Base-by-base conservation (phyloP, 805 yeast species). In the Starmerella ratchasimensis region DNA sequence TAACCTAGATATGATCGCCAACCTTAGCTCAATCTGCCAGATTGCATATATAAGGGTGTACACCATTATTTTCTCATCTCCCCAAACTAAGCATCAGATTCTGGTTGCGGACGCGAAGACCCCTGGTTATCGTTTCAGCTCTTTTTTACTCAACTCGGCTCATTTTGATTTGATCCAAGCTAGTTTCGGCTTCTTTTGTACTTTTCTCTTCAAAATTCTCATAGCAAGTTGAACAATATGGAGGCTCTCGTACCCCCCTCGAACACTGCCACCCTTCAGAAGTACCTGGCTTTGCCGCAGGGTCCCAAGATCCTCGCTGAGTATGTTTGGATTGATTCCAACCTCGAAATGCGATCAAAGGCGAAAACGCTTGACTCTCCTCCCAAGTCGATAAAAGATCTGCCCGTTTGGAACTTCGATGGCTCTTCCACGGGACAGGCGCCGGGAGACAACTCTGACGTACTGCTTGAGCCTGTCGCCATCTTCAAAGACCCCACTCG, bases 321-420 rank as follows among this genome's bases (percentile, higher is more conserved):
- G 65, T 90, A 90, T 68, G 76, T 90, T 62, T 90, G 98, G 98
- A 79, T 90, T 52, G 98, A 90, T 60, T 81, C 94, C 51, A 71
- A 79, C 48, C 94, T 94, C 59, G 72, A 76, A 56, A 62, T 84
- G 54, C 81, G 98, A 68, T 82, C 96, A 45, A 90, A 90, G 69
- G 84, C 94, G 65, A 80, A 77, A 64, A 90, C 98, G 41, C 67
- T 90, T 49, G 56, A 55, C 55, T 72, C 74, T 64, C 69, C 64
- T 56, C 79, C 90, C 38, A 57, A 72, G 32, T 67, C 79, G 26
- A 66, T 83, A 38, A 88, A 80, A 45, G 93, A 90, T 58, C 71
- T 90, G 53, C 96, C 97, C 51, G 95, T 88, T 65, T 90, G 98
- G 98, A 90, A 90, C 72, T 90, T 90, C 56, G 98, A 90, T 62